These are phyloP conservation scores for Mortierella sp. DNA, from an alignment of 371 early-diverging fungal genomes.

Conservation along the genomic window DNA sequence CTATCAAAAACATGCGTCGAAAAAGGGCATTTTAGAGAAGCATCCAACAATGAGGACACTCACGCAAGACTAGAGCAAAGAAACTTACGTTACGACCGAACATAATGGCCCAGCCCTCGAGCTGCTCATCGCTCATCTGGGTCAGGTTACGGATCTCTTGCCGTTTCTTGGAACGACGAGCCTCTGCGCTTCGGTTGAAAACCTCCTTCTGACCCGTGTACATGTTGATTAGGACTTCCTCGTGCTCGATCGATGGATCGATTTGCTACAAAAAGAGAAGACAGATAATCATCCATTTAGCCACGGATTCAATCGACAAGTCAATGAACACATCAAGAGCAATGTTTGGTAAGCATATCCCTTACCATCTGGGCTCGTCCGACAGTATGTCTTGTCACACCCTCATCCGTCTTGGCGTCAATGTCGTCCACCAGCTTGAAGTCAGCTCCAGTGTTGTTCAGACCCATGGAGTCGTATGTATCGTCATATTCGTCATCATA, in stretches of 20 bases:
- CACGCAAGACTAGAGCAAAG: too few relatives aligned
- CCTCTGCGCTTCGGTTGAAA: conserved; percentile 66
- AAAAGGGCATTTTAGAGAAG: too few relatives aligned
- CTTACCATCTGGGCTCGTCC: conserved; percentile 26
- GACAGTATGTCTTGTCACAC: neutral
- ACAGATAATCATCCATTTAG: too few relatives aligned
- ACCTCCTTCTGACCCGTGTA: conserved; percentile 63
- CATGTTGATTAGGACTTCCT: conserved; percentile 66
- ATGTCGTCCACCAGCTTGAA: conserved; percentile 66
- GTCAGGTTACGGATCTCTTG: conserved; percentile 70
- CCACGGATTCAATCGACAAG: too few relatives aligned
- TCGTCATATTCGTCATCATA: conserved; percentile 94
- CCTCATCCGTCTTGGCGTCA: conserved; percentile 58
- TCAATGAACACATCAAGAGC: too few relatives aligned
- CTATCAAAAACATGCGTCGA: conserved; percentile 48
- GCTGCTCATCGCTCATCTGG: conserved; percentile 89
- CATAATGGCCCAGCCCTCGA: conserved; percentile 95
- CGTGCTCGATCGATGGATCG: conserved; percentile 70
- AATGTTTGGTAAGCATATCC: too few relatives aligned
- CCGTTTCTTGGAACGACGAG: conserved; percentile 73
- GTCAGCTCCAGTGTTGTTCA: conserved; percentile 68
- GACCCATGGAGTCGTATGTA: conserved; percentile 84
- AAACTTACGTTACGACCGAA: conserved; percentile 84
- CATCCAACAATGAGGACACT: neutral
- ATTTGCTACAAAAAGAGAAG: conserved; percentile 12